Percentiles rank a stretch among this genome's conserved stretches.
These are phyloP conservation scores for Acer campestre DNA, from an alignment of 345 rosid species.

Conservation along the genomic window DNA sequence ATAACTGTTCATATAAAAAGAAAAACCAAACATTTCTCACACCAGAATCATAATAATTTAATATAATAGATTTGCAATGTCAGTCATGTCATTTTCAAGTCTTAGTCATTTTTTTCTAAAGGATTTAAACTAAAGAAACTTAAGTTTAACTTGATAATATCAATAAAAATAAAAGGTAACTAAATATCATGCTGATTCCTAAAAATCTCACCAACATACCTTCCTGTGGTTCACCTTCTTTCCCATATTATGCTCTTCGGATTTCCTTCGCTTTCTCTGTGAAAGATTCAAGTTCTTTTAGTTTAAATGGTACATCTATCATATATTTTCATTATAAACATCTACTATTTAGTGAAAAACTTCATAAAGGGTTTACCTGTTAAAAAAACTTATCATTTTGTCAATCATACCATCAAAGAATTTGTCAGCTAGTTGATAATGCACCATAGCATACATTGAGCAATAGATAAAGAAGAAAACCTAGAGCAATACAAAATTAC, in stretches of 20 bases:
- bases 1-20: not conserved
- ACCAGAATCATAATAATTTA: not conserved
- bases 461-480: not conserved
- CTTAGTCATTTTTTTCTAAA: no score
- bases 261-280: conserved; percentile 91
- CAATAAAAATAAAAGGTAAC: not conserved
- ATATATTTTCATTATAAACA: not conserved
- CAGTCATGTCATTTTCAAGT: not conserved
- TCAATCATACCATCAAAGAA: not conserved
- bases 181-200: not conserved
- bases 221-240: conserved; percentile 61
- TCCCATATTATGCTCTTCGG: conserved; percentile 62
- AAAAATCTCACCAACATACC: conserved; percentile 46
- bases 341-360: not conserved
- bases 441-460: not conserved
- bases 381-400: not conserved
- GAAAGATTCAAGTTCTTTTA: conserved; percentile 22
- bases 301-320: not conserved
- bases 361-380: not conserved
- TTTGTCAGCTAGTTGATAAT: not conserved
- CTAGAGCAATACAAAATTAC: not conserved
- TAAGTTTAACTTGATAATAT: not conserved
- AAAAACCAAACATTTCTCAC: not conserved
- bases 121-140: not conserved
- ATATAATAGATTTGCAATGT: not conserved